phyloP scores from a whole-genome alignment of 2,329 filamentous ascomycete species.

The Cladosporium colombiae region DNA sequence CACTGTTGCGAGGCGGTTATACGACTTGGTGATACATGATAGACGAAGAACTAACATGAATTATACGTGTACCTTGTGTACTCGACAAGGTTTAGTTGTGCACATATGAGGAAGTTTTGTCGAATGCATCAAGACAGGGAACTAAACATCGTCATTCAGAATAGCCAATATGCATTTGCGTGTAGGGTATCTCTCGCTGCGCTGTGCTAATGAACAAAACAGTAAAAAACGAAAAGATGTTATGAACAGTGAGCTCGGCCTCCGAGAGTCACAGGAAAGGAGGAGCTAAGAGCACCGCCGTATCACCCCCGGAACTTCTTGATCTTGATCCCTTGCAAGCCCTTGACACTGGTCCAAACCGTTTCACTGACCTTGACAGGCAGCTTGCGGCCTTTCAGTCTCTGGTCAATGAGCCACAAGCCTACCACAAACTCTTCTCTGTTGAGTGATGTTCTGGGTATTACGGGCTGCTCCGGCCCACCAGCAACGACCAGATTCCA shows the following conservation, averaged over 20 bases:
- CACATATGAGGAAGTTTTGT: neutral
- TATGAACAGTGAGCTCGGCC: neutral
- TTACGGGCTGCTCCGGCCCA: conserved; percentile 42
- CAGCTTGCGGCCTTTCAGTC: conserved; percentile 76
- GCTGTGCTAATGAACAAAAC: neutral
- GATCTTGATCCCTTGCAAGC: conserved; percentile 43
- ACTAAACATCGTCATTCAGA: neutral
- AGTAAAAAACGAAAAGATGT: neutral
- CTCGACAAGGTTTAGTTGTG: neutral
- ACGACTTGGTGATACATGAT: neutral
- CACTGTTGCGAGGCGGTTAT: neutral
- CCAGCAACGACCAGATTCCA: conserved; percentile 66
- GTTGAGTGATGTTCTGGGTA: conserved; percentile 43
- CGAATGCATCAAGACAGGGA: neutral
- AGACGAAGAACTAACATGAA: neutral
- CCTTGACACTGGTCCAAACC: conserved; percentile 70
- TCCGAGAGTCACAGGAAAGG: neutral
- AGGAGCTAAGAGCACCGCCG: too few species aligned
- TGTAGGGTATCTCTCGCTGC: conserved; percentile 13
- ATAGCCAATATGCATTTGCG: conserved; percentile 1
- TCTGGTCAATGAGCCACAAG: conserved; percentile 79
- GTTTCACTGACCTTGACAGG: conserved; percentile 70
- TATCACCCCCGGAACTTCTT: conserved; percentile 19
- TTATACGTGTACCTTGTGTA: too few species aligned
- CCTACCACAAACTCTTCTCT: conserved; percentile 79